phyloP scores from a whole-genome alignment of 306 rosid species.

The Castanea crenata region DNA sequence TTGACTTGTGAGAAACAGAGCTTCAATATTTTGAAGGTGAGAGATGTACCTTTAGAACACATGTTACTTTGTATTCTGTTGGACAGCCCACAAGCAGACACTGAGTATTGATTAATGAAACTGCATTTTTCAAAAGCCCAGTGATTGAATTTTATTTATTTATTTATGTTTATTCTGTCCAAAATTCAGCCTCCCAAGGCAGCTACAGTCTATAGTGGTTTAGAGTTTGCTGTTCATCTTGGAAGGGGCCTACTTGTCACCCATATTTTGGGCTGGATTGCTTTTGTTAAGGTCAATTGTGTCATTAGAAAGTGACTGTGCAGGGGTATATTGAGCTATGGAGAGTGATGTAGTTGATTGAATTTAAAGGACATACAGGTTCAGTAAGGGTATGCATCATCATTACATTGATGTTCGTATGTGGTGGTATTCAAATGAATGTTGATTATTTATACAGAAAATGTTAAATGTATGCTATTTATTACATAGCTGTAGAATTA shows the following conservation, averaged over 20 bases:
- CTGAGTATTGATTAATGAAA: not conserved
- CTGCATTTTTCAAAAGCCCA: not conserved
- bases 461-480: not conserved
- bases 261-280: not conserved
- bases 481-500: not conserved
- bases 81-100: conserved; percentile 2
- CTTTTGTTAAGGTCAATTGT: not conserved
- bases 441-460: not conserved
- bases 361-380: not conserved
- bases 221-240: not conserved
- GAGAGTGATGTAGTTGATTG: not conserved
- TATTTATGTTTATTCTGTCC: not conserved
- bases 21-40: conserved; percentile 25
- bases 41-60: conserved; percentile 11
- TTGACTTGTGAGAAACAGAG: conserved; percentile 56
- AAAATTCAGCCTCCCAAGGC: not conserved
- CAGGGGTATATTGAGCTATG: not conserved
- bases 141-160: not conserved
- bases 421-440: not conserved
- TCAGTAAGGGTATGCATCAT: not conserved
- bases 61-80: conserved; percentile 22
- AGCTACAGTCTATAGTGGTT: not conserved
- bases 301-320: not conserved
- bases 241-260: not conserved
- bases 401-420: not conserved